Evolutionary conservation across 495 filamentous ascomycete genomes (phyloP), one percentile per base, ranked within the genome.

Genomic region (Usnea hakonensis): DNA sequence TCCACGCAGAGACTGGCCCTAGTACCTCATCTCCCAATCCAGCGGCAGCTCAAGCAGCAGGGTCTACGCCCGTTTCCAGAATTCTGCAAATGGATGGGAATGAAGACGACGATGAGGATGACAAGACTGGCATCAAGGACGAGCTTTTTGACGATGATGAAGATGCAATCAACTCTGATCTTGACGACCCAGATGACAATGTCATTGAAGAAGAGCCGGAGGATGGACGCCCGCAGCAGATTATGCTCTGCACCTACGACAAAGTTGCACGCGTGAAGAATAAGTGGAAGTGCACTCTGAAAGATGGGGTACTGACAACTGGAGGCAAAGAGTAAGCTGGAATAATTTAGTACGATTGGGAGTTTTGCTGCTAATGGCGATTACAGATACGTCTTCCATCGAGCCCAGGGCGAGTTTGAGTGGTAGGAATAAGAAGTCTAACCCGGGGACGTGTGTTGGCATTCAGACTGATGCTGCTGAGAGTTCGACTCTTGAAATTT

Each of bases 181-280:
- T 99, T 3, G 94, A 98, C 70, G 94, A 99, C 69, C 86, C 94
- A 0, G 91, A 96, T 61, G 94, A 98, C 55, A 84, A 87, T 17
- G 75, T 85, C 14, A 85, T 87, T 53, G 85, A 90, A 13, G 87
- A 89, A 17, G 88, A 91, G 28, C 86, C 82, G 30, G 91, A 97
- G 44, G 92, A 96, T 58, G 87, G 92, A 21, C 81, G 80, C 6
- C 76, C 75, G 62, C 85, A 84, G 2, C 87, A 95, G 64, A 90
- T 94, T 73, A 97, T 97, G 90, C 84, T 97, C 43, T 98, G 94
- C 78, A 96, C 94, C 69, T 98, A 98, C 71, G 94, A 99, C 78
- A 99, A 99, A 79, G 94, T 99, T 23, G 92, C 97, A 75, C 81
- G 94, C 56, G 95, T 97, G 62, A 99, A 99, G 86, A 99, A 97